Evolutionary conservation across 768 basidiomycete genomes (phyloP).

Genomic region (Podaxis mareebaensis): DNA sequence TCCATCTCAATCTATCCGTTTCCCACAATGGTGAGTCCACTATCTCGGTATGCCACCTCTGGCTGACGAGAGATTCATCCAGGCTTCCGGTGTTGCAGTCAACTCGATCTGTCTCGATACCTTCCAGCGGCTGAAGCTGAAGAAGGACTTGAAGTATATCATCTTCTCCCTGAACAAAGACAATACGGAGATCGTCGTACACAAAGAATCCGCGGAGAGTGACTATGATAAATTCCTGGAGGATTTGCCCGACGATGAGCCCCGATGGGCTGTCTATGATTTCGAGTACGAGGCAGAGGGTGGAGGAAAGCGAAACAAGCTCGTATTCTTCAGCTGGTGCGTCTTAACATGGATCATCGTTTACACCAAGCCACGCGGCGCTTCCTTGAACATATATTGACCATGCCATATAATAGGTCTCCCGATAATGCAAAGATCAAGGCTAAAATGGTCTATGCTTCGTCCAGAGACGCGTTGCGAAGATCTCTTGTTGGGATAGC

Average conservation of each 20-base stretch:
- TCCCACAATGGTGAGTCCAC: conserved; percentile 29
- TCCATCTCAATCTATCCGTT: conserved; percentile 19
- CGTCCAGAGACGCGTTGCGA: conserved; percentile 81
- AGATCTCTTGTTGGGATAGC: conserved; percentile 73
- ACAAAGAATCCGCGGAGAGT: conserved; percentile 52
- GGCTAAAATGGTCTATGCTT: conserved; percentile 91
- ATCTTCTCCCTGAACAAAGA: conserved; percentile 66
- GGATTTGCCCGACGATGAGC: conserved; percentile 72
- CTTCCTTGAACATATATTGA: neutral
- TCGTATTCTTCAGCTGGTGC: conserved; percentile 84
- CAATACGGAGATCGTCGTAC: conserved; percentile 75
- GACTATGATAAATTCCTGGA: conserved; percentile 74
- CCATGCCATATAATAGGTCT: conserved; percentile 54
- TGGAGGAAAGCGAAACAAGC: conserved; percentile 82
- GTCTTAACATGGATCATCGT: conserved; percentile 29
- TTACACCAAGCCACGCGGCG: neutral
- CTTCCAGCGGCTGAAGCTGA: conserved; percentile 74
- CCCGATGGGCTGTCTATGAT: conserved; percentile 93
- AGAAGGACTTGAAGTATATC: conserved; percentile 69
- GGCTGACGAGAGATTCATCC: conserved; percentile 3
- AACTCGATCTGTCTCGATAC: conserved; percentile 54
- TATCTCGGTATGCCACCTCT: conserved; percentile 2
- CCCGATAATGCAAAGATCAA: conserved; percentile 86
- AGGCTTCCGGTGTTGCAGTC: conserved; percentile 71
- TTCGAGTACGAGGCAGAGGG: conserved; percentile 77